Percentiles rank a stretch among this genome's conserved stretches.
Evolutionary conservation across 768 basidiomycete species (phyloP).

Genomic region (Mycena floridula): DNA sequence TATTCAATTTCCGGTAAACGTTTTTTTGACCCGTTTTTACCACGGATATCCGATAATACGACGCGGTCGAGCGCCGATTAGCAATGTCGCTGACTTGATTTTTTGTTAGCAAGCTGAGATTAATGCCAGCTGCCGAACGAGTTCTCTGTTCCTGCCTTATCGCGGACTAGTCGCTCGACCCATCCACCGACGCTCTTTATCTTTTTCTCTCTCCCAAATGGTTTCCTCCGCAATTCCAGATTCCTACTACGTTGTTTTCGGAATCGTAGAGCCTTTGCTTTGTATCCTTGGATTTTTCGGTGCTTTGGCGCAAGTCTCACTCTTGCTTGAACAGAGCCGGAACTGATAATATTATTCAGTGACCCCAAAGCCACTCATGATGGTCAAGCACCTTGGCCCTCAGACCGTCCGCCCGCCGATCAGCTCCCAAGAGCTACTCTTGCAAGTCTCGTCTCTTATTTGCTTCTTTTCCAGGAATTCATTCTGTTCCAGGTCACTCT

Average conservation of each 20-base stretch:
- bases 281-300: constrained; percentile 62
- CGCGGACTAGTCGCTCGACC: too few relatives aligned
- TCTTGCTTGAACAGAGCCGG: constrained; percentile 4
- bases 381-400: constrained; percentile 69
- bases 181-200: too few relatives aligned
- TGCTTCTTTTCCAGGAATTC: background rate
- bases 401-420: constrained; percentile 36
- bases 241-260: constrained; percentile 70
- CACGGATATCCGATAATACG: too few relatives aligned
- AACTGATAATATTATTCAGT: constrained; percentile 20
- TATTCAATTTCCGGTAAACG: too few relatives aligned
- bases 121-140: too few relatives aligned
- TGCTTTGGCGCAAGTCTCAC: constrained; percentile 36
- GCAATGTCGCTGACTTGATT: too few relatives aligned
- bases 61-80: background rate
- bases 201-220: constrained; percentile 10
- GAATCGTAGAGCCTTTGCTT: constrained; percentile 66
- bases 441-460: constrained; percentile 13
- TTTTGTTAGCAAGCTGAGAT: background rate
- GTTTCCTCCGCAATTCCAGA: constrained; percentile 61
- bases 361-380: constrained; percentile 67
- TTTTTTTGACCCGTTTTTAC: too few relatives aligned
- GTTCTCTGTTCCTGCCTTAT: too few relatives aligned
- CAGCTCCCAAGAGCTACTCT: constrained; percentile 54
- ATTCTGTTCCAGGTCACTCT: constrained; percentile 31